Evolutionary conservation across 2,329 filamentous ascomycete species (phyloP).

Genomic region (Pseudogymnoascus sp.): DNA sequence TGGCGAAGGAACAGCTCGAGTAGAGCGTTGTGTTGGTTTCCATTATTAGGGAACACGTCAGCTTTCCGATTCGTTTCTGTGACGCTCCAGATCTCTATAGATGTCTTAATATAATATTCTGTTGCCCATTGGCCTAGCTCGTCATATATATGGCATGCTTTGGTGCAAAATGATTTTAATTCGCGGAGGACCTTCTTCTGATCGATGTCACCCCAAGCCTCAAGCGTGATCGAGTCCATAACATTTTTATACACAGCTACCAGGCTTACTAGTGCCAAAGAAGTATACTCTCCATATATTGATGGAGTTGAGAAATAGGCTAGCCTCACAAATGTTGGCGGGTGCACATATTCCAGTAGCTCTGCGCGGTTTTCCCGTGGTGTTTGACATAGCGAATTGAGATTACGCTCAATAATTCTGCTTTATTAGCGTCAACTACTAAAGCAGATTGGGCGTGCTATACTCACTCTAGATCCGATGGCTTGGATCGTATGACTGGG

Average conservation of each 20-base stretch:
- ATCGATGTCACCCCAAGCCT: slow-evolving; percentile 53
- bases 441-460: not conserved
- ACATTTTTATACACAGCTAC: slow-evolving; percentile 37
- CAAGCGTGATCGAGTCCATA: slow-evolving; percentile 42
- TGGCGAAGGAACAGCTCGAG: not conserved
- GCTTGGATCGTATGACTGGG: slow-evolving; percentile 27
- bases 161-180: slow-evolving; percentile 46
- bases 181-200: slow-evolving; percentile 36
- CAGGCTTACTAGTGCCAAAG: slow-evolving; percentile 28
- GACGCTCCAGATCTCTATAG: slow-evolving; percentile 37
- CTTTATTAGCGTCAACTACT: not conserved
- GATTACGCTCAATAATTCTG: slow-evolving; percentile 44
- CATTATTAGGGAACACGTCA: slow-evolving; percentile 33
- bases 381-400: slow-evolving; percentile 49
- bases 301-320: slow-evolving; percentile 24
- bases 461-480: slow-evolving; percentile 22
- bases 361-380: slow-evolving; percentile 50
- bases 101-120: slow-evolving; percentile 52
- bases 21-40: slow-evolving; percentile 26
- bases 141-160: slow-evolving; percentile 41
- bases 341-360: slow-evolving; percentile 27
- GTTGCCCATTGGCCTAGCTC: slow-evolving; percentile 64
- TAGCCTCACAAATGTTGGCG: slow-evolving; percentile 3
- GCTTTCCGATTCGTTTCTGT: slow-evolving; percentile 51
- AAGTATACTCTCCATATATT: not conserved